These are phyloP conservation scores for Westerdykella aurantiaca DNA, from an alignment of 2,329 filamentous ascomycete genomes.

Conservation along the genomic window DNA sequence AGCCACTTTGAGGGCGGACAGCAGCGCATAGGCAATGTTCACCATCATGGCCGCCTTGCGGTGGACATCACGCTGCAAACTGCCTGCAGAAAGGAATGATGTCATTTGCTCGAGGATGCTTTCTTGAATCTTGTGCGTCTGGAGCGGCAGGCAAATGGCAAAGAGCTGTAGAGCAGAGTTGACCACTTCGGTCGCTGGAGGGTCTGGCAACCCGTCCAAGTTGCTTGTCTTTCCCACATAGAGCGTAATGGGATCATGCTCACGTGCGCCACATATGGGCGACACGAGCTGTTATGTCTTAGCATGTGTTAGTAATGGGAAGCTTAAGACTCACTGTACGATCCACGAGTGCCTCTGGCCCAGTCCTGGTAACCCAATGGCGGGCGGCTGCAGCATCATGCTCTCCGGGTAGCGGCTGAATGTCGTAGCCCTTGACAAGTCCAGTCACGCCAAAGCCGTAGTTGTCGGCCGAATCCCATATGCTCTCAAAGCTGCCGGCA, in stretches of 20 bases:
- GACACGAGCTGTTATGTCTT: constrained; percentile 33
- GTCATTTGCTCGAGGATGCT: constrained; percentile 91
- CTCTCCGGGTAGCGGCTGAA: constrained; percentile 63
- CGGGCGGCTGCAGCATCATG: constrained; percentile 37
- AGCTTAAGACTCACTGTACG: constrained; percentile 30
- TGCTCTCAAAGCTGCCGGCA: constrained; percentile 80
- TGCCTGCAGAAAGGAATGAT: constrained; percentile 75
- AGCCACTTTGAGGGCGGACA: constrained; percentile 75
- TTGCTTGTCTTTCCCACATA: constrained; percentile 58
- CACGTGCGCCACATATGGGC: constrained; percentile 74
- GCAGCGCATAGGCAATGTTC: constrained; percentile 77
- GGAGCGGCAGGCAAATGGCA: constrained; percentile 82
- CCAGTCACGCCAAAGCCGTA: constrained; percentile 91
- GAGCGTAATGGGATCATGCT: constrained; percentile 80
- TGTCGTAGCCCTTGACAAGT: constrained; percentile 69
- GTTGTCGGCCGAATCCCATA: constrained; percentile 95
- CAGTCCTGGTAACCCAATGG: constrained; percentile 51
- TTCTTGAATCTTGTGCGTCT: constrained; percentile 87
- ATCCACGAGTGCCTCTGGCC: constrained; percentile 61
- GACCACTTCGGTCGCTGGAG: constrained; percentile 85
- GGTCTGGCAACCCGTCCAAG: constrained; percentile 57
- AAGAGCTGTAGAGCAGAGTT: constrained; percentile 93
- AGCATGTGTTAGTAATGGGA: constrained; percentile 1
- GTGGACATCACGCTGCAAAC: constrained; percentile 77
- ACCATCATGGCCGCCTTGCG: constrained; percentile 86